These are phyloP conservation scores for Andrographis paniculata DNA, from an alignment of 305 asterid species.

Conservation along the genomic window DNA sequence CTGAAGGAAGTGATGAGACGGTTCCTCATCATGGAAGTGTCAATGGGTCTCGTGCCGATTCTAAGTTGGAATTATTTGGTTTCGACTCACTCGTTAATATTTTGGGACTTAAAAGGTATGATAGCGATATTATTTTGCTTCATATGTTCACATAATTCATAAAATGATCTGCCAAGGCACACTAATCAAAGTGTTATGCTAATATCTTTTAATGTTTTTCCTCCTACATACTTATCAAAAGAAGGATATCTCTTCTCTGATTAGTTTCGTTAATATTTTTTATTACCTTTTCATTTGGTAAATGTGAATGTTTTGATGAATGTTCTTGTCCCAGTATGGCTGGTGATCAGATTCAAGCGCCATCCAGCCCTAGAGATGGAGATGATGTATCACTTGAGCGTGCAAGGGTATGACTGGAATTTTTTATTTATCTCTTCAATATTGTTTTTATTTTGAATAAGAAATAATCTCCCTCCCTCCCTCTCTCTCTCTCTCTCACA, in stretches of 20 bases:
- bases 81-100: conserved; percentile 94
- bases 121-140: background rate
- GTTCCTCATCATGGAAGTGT: conserved; percentile 39
- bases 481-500: too few relatives aligned
- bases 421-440: conserved; percentile 8
- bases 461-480: too few relatives aligned
- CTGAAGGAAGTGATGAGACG: conserved; percentile 49
- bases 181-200: conserved; percentile 18
- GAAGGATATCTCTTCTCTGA: too few relatives aligned
- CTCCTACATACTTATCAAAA: too few relatives aligned
- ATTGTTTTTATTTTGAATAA: too few relatives aligned
- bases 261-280: too few relatives aligned
- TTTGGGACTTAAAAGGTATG: conserved; percentile 90
- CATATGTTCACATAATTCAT: background rate
- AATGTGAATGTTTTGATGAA: too few relatives aligned
- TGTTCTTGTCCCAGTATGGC: conserved; percentile 65
- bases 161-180: background rate
- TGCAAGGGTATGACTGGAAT: conserved; percentile 47
- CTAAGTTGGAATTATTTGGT: conserved; percentile 94
- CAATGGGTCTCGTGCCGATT: conserved; percentile 55
- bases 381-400: conserved; percentile 41
- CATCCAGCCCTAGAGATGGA: conserved; percentile 85
- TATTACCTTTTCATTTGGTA: too few relatives aligned
- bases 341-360: conserved; percentile 79
- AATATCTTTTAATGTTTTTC: too few relatives aligned